Base-by-base conservation (phyloP, 495 filamentous ascomycete species). In the Entonaema liquescens region DNA sequence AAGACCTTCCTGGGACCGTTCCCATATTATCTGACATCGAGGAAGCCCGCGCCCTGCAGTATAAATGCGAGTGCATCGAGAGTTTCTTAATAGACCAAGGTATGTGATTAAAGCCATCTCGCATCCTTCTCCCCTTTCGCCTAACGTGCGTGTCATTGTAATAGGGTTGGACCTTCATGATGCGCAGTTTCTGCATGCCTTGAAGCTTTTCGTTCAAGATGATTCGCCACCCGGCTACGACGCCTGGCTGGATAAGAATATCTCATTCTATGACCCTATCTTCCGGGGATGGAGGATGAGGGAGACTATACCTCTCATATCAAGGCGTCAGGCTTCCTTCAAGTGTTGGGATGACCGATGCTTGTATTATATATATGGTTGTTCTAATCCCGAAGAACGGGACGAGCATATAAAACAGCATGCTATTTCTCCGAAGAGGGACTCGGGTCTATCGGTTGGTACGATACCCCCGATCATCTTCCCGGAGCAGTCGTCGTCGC, bases 351-450 rank as follows among this genome's bases (percentile, higher is more conserved):
- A 85, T 65, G 83, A 84, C 54, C 78, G 79, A 42, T 85, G 83
- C 71, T 73, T 83, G 72, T 81, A 84, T 70, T 84, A 84, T 75
- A 82, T 85, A 26, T 85, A 84, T 63, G 83, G 83, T 36, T 85
- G 83, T 57, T 74, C 77, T 29, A 79, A 79, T 47, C 76, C 74
- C 17, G 79, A 82, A 53, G 82, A 84, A 47, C 80, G 82, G 52
- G 82, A 84, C 65, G 78, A 81, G 50, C 83, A 85, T 60, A 70
- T 79, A 19, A 80, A 78, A 55, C 79, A 82, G 58, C 83, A 85
- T 73, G 74, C 76, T 31, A 59, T 74, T 17, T 71, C 76, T 26
- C 67, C 71, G 21, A 84, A 84, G 66, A 74, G 82, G 54, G 81
- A 84, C 50, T 80, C 79, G 6, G 83, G 79, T 3, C 79, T 84